Conservation (phyloP, 352 stramenopile genomes). For the Ophiocytium majus region DNA sequence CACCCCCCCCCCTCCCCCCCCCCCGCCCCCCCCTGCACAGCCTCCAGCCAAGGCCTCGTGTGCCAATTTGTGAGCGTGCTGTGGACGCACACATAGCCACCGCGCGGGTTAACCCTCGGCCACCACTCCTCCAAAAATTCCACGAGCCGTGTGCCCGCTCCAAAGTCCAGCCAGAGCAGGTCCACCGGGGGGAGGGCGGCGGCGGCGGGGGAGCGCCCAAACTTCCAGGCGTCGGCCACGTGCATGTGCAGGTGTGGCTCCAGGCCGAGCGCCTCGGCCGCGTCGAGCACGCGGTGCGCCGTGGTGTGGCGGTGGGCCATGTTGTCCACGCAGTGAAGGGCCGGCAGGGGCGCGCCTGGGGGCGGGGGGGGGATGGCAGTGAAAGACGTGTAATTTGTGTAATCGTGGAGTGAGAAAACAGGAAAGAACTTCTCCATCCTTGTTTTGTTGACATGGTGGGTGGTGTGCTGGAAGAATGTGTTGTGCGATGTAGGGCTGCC, state of each 20-base stretch:
- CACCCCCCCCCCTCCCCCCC: too few species aligned
- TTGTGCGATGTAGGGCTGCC: too few species aligned
- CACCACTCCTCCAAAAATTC: background rate
- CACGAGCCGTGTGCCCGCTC: background rate
- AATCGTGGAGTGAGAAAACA: too few species aligned
- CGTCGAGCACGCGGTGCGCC: background rate
- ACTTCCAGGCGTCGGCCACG: conserved; percentile 8
- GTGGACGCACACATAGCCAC: background rate
- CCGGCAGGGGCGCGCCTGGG: background rate
- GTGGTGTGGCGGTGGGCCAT: conserved; percentile 16
- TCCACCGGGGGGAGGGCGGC: background rate
- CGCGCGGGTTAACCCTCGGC: background rate
- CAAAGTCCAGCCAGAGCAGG: conserved; percentile 10
- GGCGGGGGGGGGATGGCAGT: too few species aligned
- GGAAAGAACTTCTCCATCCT: too few species aligned
- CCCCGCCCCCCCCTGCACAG: background rate
- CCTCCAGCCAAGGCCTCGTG: background rate
- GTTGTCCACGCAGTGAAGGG: conserved; percentile 16
- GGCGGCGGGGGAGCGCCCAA: background rate
- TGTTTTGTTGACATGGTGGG: too few species aligned
- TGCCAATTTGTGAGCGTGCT: background rate
- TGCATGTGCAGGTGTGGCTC: background rate
- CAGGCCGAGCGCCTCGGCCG: background rate
- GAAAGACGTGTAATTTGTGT: too few species aligned
- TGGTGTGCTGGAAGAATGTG: too few species aligned